These are phyloP conservation scores for Eudorina sp. DNA, from an alignment of 139 green algal species.

Conservation along the genomic window DNA sequence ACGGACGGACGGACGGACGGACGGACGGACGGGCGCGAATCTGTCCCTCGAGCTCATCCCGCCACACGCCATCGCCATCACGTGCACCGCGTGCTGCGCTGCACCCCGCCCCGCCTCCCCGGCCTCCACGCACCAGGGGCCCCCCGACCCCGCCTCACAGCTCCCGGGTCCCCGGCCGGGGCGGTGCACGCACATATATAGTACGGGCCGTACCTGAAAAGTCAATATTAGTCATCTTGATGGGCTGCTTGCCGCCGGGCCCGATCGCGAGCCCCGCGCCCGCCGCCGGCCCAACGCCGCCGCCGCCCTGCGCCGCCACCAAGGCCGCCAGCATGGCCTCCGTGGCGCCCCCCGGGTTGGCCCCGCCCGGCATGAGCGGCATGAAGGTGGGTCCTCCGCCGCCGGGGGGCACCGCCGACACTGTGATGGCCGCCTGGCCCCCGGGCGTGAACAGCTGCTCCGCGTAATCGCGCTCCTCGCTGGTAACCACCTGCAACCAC, in stretches of 20 bases:
- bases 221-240: slow-evolving; percentile 45
- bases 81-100: too few species aligned
- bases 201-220: not conserved
- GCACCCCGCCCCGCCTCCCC: too few species aligned
- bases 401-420: not conserved
- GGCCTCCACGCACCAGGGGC: too few species aligned
- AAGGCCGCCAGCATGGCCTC: slow-evolving; percentile 10
- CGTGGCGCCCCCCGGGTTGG: not conserved
- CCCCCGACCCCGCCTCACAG: too few species aligned
- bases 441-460: slow-evolving; percentile 40
- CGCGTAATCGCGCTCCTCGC: slow-evolving; percentile 66
- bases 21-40: too few species aligned
- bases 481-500: slow-evolving; percentile 63
- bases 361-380: not conserved
- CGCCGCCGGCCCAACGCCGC: not conserved
- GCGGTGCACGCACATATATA: not conserved
- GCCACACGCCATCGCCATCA: too few species aligned
- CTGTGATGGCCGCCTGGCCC: not conserved
- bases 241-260: not conserved
- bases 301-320: not conserved
- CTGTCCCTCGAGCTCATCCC: too few species aligned
- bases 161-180: too few species aligned
- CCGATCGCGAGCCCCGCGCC: not conserved
- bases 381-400: not conserved
- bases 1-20: too few species aligned